Percentiles rank a stretch among this genome's conserved stretches.
Conservation (phyloP, 2,329 filamentous ascomycete genomes). For the Bisporella sp. region DNA sequence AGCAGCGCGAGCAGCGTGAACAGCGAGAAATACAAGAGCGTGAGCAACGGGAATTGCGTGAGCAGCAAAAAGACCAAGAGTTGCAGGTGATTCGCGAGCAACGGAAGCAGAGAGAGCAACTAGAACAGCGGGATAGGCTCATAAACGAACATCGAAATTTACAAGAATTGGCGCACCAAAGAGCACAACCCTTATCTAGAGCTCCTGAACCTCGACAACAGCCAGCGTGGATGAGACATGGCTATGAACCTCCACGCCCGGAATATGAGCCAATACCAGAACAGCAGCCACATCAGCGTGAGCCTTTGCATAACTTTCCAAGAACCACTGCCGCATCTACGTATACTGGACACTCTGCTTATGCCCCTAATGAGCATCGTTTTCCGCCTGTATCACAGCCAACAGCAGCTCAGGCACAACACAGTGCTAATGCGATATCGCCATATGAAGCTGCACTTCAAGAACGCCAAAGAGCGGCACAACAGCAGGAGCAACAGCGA, state of each 20-base stretch:
- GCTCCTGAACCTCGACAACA: conserved; percentile 22
- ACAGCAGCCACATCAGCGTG: conserved; percentile 9
- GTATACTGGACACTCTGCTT: conserved; percentile 19
- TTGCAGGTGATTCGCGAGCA: background rate
- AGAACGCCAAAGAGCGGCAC: conserved; percentile 27
- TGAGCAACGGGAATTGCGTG: conserved; percentile 17
- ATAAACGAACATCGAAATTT: conserved; percentile 12
- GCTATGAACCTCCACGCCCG: conserved; percentile 16
- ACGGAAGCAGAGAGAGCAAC: conserved; percentile 4
- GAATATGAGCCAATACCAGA: conserved; percentile 10
- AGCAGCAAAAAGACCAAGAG: conserved; percentile 32
- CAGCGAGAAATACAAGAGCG: conserved; percentile 19
- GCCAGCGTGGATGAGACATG: conserved; percentile 22
- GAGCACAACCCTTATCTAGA: conserved; percentile 17
- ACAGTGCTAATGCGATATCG: conserved; percentile 20
- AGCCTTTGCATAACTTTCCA: conserved; percentile 17
- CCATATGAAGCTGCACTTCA: conserved; percentile 24
- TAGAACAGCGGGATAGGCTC: conserved; percentile 16
- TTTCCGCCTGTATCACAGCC: conserved; percentile 30
- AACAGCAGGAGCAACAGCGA: conserved; percentile 30
- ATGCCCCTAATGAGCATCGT: conserved; percentile 19
- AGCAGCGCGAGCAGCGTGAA: conserved; percentile 5
- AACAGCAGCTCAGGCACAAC: conserved; percentile 27
- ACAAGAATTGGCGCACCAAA: conserved; percentile 18
- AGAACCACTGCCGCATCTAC: conserved; percentile 15